phyloP scores from a whole-genome alignment of 1,284 basidiomycete genomes.

The Melampsora americana region DNA sequence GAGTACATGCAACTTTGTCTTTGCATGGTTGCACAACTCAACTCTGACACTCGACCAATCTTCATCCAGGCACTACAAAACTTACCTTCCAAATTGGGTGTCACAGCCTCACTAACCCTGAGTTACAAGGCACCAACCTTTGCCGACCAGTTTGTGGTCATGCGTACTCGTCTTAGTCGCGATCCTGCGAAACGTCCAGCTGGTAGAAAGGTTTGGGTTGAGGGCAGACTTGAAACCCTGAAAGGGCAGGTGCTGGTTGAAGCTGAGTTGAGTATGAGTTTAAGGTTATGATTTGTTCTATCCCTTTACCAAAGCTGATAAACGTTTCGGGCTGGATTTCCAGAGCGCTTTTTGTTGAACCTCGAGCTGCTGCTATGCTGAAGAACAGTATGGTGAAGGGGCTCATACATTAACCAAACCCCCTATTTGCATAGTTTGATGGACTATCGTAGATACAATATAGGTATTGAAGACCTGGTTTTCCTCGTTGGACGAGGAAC shows the following conservation, averaged over 20 bases:
- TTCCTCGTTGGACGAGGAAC: too few relatives aligned
- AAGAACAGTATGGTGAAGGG: constrained; percentile 17
- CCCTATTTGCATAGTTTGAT: too few relatives aligned
- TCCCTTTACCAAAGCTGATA: neutral
- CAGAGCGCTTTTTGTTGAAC: constrained; percentile 37
- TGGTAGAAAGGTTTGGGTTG: constrained; percentile 25
- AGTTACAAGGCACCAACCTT: constrained; percentile 75
- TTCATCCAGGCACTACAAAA: constrained; percentile 20
- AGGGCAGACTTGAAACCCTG: constrained; percentile 30
- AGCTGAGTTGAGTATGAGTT: constrained; percentile 34
- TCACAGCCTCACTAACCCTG: constrained; percentile 61
- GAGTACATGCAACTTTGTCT: constrained; percentile 52
- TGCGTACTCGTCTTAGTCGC: neutral
- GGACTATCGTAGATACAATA: too few relatives aligned
- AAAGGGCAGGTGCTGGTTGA: constrained; percentile 21
- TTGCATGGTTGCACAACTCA: neutral
- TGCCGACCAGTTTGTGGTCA: constrained; percentile 65
- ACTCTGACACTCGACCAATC: neutral
- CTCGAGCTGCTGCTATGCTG: constrained; percentile 23
- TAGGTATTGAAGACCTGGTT: too few relatives aligned
- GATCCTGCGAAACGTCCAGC: constrained; percentile 3
- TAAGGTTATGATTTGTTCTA: too few relatives aligned
- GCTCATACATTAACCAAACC: neutral
- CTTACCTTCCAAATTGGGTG: constrained; percentile 28
- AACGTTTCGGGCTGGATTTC: neutral